Evolutionary conservation across 495 filamentous ascomycete species (phyloP), one percentile per base, ranked within the genome.

Genomic region (Cairneyella variabilis): DNA sequence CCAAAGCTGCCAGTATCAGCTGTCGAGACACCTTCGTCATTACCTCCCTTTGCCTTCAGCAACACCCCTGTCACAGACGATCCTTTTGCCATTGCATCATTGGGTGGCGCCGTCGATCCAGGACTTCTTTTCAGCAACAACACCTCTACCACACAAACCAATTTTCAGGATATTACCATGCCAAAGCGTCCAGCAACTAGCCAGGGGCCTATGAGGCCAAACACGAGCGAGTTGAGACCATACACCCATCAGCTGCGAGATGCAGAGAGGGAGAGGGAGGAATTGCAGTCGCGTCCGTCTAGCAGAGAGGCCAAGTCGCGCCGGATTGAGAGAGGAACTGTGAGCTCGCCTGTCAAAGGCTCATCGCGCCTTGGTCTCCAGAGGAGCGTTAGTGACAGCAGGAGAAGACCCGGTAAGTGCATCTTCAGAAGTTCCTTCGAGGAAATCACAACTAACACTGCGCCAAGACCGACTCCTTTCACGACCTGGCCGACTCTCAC

Each of bases 181-280:
- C 64, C 74, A 2, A 63, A 71, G 69, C 64, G 51, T 56, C 66
- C 52, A 54, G 66, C 51, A 57, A 59, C 71, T 39, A 64, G 60
- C 46, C 66, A 59, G n/a, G n/a, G n/a, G n/a, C n/a, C n/a, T 56
- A 36, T 47, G 1, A 14, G 14, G 14, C 14, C 28, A 32, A 32
- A 32, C n/a, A n/a, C n/a, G n/a, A n/a, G n/a, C n/a, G 58, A 62
- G 6, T 59, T 78, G 32, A 73, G 78, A 54, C 80, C 80, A 0
- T 84, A 84, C 59, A 75, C 80, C 22, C 77, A 83, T 54, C 81
- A 84, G 54, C 66, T 73, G 1, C 73, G 78, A 60, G 80, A 83
- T 57, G 78, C 74, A 2, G 75, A 74, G 46, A 67, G 78, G 37
- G 78, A 83, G 37, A 54, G 60, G 26, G 62, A 64, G 48, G 72